Percentiles rank a stretch among this genome's conserved stretches.
These are phyloP conservation scores for Sporothrix inflata DNA, from an alignment of 2,329 filamentous ascomycete genomes.

Conservation along the genomic window DNA sequence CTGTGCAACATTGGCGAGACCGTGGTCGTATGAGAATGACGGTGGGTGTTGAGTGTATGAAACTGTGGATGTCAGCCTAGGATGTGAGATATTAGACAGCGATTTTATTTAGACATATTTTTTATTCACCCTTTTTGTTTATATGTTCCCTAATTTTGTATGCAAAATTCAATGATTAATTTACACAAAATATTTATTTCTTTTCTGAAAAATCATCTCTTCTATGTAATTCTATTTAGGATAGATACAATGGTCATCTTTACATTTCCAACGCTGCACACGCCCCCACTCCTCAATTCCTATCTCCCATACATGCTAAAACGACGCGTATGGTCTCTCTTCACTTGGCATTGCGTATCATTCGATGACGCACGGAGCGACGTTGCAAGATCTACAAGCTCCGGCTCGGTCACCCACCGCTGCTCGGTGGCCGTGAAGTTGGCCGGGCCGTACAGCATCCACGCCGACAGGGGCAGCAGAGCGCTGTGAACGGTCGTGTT, in stretches of 20 bases:
- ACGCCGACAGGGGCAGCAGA: conserved; percentile 45
- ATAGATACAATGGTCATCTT: neutral
- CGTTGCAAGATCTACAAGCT: conserved; percentile 20
- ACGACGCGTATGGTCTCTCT: neutral
- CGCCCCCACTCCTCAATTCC: neutral
- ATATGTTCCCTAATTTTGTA: neutral
- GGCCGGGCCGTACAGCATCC: conserved; percentile 48
- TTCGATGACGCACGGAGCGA: neutral
- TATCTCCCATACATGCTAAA: neutral
- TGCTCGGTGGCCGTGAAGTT: conserved; percentile 33
- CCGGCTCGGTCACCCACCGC: conserved; percentile 28
- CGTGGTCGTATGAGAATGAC: neutral
- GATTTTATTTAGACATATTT: neutral
- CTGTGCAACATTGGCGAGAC: conserved; percentile 68
- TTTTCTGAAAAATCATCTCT: neutral
- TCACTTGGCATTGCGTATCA: conserved; percentile 12
- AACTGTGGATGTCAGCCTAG: neutral
- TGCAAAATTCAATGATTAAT: no score
- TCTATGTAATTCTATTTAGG: neutral
- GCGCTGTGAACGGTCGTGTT: conserved; percentile 35
- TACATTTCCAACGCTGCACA: neutral
- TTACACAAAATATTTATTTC: neutral
- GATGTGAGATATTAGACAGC: neutral
- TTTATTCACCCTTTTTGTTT: neutral
- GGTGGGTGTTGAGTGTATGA: neutral